Conservation (phyloP, 75 land plant species). For the Chamaecyparis obtusa region DNA sequence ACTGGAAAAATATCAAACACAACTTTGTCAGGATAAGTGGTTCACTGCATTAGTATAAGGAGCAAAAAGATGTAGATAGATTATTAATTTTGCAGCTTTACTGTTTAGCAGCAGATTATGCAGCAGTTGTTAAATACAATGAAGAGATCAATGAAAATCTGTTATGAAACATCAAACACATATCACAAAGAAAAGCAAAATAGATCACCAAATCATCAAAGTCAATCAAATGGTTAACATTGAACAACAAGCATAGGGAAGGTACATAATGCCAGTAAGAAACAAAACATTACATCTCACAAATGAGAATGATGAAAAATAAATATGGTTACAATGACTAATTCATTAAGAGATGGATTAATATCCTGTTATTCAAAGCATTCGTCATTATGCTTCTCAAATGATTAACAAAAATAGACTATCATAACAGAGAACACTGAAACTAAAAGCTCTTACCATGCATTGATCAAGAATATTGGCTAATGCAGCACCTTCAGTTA, state of each 20-base stretch:
- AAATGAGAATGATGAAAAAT: not conserved
- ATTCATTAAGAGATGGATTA: not conserved
- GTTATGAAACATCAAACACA: not conserved
- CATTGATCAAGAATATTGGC: slow-evolving; percentile 87
- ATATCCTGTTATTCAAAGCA: not conserved
- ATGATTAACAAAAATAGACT: not conserved
- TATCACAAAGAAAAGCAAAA: not conserved
- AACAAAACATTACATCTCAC: not conserved
- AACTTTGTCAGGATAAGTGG: not conserved
- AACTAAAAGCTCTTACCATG: slow-evolving; percentile 68
- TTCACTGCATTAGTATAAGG: not conserved
- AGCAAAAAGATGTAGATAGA: not conserved
- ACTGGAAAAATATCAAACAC: slow-evolving; percentile 52
- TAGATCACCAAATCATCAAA: not conserved
- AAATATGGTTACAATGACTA: not conserved
- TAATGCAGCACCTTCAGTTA: slow-evolving; percentile 81
- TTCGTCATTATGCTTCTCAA: not conserved
- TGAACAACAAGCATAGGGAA: not conserved
- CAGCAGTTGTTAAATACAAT: not conserved
- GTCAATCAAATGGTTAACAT: not conserved
- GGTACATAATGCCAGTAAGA: not conserved
- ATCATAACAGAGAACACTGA: not conserved
- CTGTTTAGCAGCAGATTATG: not conserved
- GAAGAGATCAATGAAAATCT: not conserved
- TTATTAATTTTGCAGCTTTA: not conserved